Evolutionary conservation across 2,329 filamentous ascomycete genomes (phyloP).

Genomic region (Tricladium varicosporioides): DNA sequence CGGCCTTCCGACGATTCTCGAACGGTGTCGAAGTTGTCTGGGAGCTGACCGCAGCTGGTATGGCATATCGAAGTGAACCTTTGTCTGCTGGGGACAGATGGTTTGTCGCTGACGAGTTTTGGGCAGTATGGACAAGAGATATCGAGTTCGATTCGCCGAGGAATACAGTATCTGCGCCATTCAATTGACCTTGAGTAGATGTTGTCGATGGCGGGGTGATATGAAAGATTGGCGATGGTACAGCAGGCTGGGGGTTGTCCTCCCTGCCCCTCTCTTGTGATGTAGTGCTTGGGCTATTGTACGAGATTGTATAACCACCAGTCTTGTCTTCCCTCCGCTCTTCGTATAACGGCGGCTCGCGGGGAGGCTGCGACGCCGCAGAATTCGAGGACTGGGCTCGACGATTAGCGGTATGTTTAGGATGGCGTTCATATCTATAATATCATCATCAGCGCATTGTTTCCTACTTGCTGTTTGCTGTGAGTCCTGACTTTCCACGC

Average conservation of each 20-base stretch:
- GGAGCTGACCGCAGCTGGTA: conserved; percentile 28
- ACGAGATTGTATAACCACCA: too few species aligned
- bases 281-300: too few species aligned
- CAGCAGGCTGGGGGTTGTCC: too few species aligned
- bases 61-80: conserved; percentile 30
- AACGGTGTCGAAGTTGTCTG: conserved; percentile 3
- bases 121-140: conserved; percentile 45
- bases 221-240: conserved; percentile 1
- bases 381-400: not conserved
- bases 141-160: conserved; percentile 48
- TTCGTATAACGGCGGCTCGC: not conserved
- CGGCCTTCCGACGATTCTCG: conserved; percentile 17
- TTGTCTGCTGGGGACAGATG: conserved; percentile 16
- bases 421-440: conserved; percentile 7
- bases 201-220: not conserved
- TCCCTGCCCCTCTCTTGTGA: too few species aligned
- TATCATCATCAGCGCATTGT: not conserved
- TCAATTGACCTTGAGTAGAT: not conserved
- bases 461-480: not conserved
- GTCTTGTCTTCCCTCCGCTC: not conserved
- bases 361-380: too few species aligned
- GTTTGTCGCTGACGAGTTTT: conserved; percentile 32
- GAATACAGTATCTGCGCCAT: conserved; percentile 37
- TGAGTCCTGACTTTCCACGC: conserved; percentile 39
- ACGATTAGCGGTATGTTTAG: not conserved